Base-by-base conservation (phyloP, 2,329 filamentous ascomycete species). In the Colletotrichum karsti region DNA sequence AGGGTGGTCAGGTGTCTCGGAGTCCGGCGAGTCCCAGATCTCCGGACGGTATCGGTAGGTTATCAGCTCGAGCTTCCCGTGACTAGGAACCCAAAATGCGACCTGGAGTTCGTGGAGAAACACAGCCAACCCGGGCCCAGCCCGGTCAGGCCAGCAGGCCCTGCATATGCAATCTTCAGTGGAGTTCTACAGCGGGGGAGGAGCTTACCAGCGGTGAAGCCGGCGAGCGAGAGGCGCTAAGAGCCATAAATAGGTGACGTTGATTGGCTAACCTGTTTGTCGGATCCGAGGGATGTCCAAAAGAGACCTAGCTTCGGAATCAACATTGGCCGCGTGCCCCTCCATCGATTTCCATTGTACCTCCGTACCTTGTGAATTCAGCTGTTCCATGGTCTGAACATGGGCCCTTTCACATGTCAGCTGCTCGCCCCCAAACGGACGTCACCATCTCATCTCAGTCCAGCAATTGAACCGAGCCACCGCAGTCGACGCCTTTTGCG, bases 371-470 rank as follows among this genome's bases (percentile, higher is more conserved):
- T 35, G 30, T 53, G 50, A 53, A 22, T 53, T 35, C 50, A 35
- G 48, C 26, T 30, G 24, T 30, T 33, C 26, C 18, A 30, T n/a
- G 30, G 28, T 35, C 46, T 2, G 22, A 28, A 39, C 30, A 22
- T 44, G 56, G 51, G 60, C 24, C 46, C 65, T 68, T 68, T 68
- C 65, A 68, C 65, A 68, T 68, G 65, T 68, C 65, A 68, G 65
- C 60, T 68, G 65, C 44, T 30, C 37, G 24, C 54, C 20, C 60
- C 53, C 65, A 68, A 59, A 64, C 53, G 56, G 54, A 65, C 65
- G 65, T 68, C 65, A 65, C 65, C 60, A 64, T 68, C 60, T 42
- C 61, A 65, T 60, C 53, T 59, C 46, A 46, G 60, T 63, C 65
- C 65, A 68, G 60, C 53, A 58, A 65, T 55, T 68, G 65, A 68